Evolutionary conservation across 148 eudicot species (phyloP), one percentile per base, ranked within the genome.

Genomic region (Selenicereus undatus): DNA sequence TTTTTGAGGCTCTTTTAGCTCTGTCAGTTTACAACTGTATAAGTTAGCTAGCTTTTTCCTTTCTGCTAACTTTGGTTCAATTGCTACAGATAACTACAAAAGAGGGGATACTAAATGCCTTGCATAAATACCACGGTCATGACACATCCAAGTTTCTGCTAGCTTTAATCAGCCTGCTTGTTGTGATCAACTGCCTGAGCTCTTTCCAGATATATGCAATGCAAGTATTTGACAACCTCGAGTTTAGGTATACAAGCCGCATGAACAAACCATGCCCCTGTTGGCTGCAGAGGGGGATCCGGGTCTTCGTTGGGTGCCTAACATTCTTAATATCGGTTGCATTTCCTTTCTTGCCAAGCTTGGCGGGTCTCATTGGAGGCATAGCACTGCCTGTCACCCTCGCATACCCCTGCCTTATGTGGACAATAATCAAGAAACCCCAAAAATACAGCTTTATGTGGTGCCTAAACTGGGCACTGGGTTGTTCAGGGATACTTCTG

Each of bases 201-300:
- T 91, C 95, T 3, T 95, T 89, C 89, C 97, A 91, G 65, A 83
- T 95, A 51, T 95, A 91, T n/a, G 94, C 96, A n/a, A 95, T 95
- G 97, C 97, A 96, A 0, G 92, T 90, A 13, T 95, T 93, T 29
- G 98, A 95, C 86, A 95, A 93, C 87, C 69, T 93, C 0, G 98
- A 95, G 84, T 83, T 83, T 22, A 84, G 87, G 29, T 90, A 86
- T 85, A 90, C 90, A 0, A 86, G 90, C 87, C 90, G 74, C 24
- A 86, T 21, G 85, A 86, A 89, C 27, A 83, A 79, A 73, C 91
- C 98, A 3, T 95, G 96, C 80, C 92, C 93, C 0, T 52, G 88
- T 70, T 93, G 94, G 96, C 73, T 91, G 32, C 80, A 97, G 43
- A 73, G 81, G 1, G 87, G 76, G 21, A 32, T 91, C 62, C 83